Evolutionary conservation across 1,139 yeast genomes (phyloP).

Genomic region (Pichia inconspicua): DNA sequence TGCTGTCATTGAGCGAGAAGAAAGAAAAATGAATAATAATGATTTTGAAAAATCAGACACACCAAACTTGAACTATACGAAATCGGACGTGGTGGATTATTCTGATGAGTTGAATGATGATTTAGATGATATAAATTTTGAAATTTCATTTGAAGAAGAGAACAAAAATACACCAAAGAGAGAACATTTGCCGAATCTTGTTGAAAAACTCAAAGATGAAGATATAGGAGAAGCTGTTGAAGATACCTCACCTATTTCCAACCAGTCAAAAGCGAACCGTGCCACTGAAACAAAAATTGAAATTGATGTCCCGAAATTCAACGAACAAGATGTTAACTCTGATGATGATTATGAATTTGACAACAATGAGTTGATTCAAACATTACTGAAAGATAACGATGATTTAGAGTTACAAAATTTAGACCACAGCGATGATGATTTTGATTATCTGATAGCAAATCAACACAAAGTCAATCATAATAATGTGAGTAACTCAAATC

Average conservation of each 20-base stretch:
- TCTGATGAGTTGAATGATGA: slow-evolving; percentile 17
- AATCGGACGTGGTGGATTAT: slow-evolving; percentile 8
- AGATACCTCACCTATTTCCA: neutral
- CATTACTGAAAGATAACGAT: slow-evolving; percentile 60
- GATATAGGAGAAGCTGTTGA: slow-evolving; percentile 63
- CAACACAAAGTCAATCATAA: slow-evolving; percentile 11
- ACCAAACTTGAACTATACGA: slow-evolving; percentile 7
- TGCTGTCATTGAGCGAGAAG: slow-evolving; percentile 24
- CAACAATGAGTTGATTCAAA: slow-evolving; percentile 61
- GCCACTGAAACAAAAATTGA: slow-evolving; percentile 16
- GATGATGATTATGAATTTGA: slow-evolving; percentile 68
- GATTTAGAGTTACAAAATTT: slow-evolving; percentile 42
- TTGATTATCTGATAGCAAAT: slow-evolving; percentile 31
- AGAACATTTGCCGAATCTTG: slow-evolving; percentile 18
- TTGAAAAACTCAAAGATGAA: slow-evolving; percentile 30
- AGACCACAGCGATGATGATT: slow-evolving; percentile 51
- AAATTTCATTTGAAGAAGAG: slow-evolving; percentile 46
- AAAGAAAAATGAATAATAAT: slow-evolving; percentile 16
- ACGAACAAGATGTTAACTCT: slow-evolving; percentile 48
- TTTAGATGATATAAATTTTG: slow-evolving; percentile 41
- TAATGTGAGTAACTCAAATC: slow-evolving; percentile 31
- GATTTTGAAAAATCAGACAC: slow-evolving; percentile 1
- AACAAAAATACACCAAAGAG: slow-evolving; percentile 19
- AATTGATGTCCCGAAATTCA: slow-evolving; percentile 42
- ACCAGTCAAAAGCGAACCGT: slow-evolving; percentile 2